Conservation (phyloP, 179 eudicot species). For the Actinidia arguta region DNA sequence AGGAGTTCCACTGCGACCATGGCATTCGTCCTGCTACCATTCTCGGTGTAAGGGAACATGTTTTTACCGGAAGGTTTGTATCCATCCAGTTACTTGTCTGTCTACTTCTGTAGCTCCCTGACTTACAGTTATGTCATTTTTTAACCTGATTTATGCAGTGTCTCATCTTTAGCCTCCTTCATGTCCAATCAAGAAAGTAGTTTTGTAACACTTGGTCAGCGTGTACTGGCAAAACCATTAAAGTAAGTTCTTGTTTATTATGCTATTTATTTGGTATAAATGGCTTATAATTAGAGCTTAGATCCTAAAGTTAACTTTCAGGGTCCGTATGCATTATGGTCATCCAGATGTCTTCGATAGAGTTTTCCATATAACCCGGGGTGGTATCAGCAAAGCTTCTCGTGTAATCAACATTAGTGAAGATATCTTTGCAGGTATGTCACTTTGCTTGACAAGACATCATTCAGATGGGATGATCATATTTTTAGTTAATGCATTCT, state of each 20-base stretch:
- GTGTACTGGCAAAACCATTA: constrained; percentile 95
- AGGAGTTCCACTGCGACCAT: constrained; percentile 79
- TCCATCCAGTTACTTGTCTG: constrained; percentile 4
- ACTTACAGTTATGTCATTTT: neutral
- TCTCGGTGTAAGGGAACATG: constrained; percentile 99
- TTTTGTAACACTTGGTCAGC: constrained; percentile 99
- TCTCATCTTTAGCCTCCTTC: constrained; percentile 95
- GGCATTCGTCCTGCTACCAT: constrained; percentile 88
- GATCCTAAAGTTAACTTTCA: constrained; percentile 30
- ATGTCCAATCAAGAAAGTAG: constrained; percentile 99
- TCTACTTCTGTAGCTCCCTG: neutral
- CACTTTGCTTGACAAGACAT: neutral
- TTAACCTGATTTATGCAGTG: constrained; percentile 63
- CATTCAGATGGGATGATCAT: neutral
- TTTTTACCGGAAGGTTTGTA: constrained; percentile 96
- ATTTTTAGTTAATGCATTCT: neutral
- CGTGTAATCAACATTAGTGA: constrained; percentile 98
- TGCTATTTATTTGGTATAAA: neutral
- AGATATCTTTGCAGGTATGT: constrained; percentile 88
- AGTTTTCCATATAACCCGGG: constrained; percentile 96
- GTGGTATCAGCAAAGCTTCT: constrained; percentile 99
- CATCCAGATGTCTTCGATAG: constrained; percentile 99
- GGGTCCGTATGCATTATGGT: constrained; percentile 99
- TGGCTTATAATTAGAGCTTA: constrained; percentile 3
- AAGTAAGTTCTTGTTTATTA: constrained; percentile 59